Evolutionary conservation across 2,329 filamentous ascomycete species (phyloP).

Genomic region (Penicillium sp.): DNA sequence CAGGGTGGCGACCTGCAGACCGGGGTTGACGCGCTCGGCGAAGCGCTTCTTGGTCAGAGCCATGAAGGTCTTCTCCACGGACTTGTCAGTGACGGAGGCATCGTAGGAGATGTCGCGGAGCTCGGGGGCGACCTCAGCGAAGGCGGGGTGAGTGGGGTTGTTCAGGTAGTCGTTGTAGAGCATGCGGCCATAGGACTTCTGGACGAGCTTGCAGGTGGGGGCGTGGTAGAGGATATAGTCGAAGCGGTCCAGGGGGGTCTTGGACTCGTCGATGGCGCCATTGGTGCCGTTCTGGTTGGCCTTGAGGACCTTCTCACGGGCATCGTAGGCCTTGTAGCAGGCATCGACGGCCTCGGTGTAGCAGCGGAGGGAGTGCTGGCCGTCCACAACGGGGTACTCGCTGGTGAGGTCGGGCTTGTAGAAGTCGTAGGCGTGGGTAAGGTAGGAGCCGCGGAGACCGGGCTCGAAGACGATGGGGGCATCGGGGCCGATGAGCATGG

Average conservation of each 20-base stretch:
- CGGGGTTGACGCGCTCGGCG: conserved; percentile 70
- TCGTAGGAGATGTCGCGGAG: conserved; percentile 75
- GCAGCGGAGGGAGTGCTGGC: conserved; percentile 78
- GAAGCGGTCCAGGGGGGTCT: conserved; percentile 73
- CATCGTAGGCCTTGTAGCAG: conserved; percentile 77
- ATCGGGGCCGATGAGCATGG: conserved; percentile 74
- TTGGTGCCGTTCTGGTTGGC: conserved; percentile 50
- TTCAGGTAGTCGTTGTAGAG: conserved; percentile 82
- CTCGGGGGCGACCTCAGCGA: conserved; percentile 73
- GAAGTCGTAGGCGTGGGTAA: conserved; percentile 84
- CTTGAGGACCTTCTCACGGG: conserved; percentile 64
- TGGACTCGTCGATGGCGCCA: conserved; percentile 46
- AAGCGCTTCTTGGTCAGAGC: conserved; percentile 78
- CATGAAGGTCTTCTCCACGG: conserved; percentile 85
- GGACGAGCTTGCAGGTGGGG: conserved; percentile 81
- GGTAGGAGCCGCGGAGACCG: conserved; percentile 74
- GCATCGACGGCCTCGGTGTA: conserved; percentile 77
- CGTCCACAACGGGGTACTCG: conserved; percentile 83
- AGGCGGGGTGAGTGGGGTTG: conserved; percentile 65
- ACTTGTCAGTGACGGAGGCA: conserved; percentile 76
- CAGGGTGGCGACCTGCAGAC: conserved; percentile 73
- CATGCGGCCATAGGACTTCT: conserved; percentile 79
- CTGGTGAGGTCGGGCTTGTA: conserved; percentile 86
- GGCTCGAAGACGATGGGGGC: conserved; percentile 75
- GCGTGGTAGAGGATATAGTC: conserved; percentile 82